These are phyloP conservation scores for Neoascochyta sp. DNA, from an alignment of 2,329 filamentous ascomycete genomes.

Conservation along the genomic window DNA sequence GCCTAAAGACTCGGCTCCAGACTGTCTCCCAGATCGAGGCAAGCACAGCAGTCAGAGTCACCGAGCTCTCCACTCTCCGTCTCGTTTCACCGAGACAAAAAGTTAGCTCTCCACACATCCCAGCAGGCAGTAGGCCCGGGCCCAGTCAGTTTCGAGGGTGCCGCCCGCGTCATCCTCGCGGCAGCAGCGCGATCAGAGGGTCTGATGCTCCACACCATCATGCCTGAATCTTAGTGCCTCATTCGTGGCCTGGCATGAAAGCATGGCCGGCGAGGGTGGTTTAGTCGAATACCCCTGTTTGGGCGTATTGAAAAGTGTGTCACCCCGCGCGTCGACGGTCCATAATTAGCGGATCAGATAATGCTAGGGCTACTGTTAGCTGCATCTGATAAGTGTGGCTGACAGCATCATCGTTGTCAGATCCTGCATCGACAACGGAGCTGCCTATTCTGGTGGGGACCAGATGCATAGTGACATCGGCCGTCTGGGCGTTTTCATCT, in stretches of 20 bases:
- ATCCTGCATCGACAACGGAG: constrained; percentile 17
- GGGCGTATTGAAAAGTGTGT: constrained; percentile 16
- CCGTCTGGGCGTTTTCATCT: constrained; percentile 20
- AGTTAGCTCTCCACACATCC: constrained; percentile 12
- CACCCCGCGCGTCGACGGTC: constrained; percentile 7
- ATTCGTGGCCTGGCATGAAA: too few relatives aligned
- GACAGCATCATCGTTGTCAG: constrained; percentile 4
- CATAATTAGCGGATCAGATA: constrained; percentile 32
- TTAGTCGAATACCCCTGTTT: constrained; percentile 15
- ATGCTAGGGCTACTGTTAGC: constrained; percentile 12
- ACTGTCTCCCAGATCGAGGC: constrained; percentile 21
- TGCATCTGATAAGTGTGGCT: constrained; percentile 35
- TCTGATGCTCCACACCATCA: constrained; percentile 2
- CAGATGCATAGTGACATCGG: constrained; percentile 22
- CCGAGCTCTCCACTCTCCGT: constrained; percentile 10
- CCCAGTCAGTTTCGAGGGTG: constrained; percentile 9
- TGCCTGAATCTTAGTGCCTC: too few relatives aligned
- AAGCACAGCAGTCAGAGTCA: constrained; percentile 8
- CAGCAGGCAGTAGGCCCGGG: constrained; percentile 12
- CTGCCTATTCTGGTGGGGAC: constrained; percentile 14
- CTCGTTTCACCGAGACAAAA: constrained; percentile 9
- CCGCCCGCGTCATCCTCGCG: constrained; percentile 19
- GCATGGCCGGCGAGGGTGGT: constrained; percentile 1
- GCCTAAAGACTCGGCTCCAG: constrained; percentile 10
- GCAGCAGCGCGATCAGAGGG: constrained; percentile 8